Base-by-base conservation (phyloP, 2,329 filamentous ascomycete species). In the Penicillium crustosum region DNA sequence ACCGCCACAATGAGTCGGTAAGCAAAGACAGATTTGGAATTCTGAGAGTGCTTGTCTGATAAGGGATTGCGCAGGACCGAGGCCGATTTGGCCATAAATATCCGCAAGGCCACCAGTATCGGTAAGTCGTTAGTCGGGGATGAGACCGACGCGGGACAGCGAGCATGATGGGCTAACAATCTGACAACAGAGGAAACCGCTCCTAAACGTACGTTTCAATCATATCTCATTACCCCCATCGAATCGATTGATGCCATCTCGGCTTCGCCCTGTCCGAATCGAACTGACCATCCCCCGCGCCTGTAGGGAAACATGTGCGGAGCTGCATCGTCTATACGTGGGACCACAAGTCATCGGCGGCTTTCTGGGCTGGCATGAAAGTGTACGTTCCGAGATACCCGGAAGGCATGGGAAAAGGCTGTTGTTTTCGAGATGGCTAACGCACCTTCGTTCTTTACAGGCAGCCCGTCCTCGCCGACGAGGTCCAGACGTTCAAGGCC, bases 331-430 rank as follows among this genome's bases (percentile, higher is more conserved):
- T 99, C 45, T 97, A 97, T 77, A 97, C 93, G 58, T 99, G 94
- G 94, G 94, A 99, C 78, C 92, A 99, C 81, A 95, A 96, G 80
- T 96, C 89, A 64, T 96, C 93, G 42, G 83, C 87, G 73, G 91
- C 93, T 72, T 99, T 99, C 77, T 99, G 94, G 94, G 87, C 91
- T 57, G 93, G 93, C 73, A 95, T 99, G 84, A 99, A 99, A 86
- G 93, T 97, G 89, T 95, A 84, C 67, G 89, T 83, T 55, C n/a
- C 25, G n/a, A 6, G 17, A 42, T 7, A 43, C 6, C 13, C 6
- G 17, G 39, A 7, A 25, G 15, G 17, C 23, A 49, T 29, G 15
- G 10, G 45, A 52, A 17, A 25, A 35, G 19, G 33, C 21, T 43
- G n/a, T 47, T 53, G 8, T 29, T 53, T 8, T n/a, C 9, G 12